Percentiles rank a stretch among this genome's conserved stretches.
Evolutionary conservation across 352 stramenopile species (phyloP).

Genomic region (Globisporangium uncinulatum): DNA sequence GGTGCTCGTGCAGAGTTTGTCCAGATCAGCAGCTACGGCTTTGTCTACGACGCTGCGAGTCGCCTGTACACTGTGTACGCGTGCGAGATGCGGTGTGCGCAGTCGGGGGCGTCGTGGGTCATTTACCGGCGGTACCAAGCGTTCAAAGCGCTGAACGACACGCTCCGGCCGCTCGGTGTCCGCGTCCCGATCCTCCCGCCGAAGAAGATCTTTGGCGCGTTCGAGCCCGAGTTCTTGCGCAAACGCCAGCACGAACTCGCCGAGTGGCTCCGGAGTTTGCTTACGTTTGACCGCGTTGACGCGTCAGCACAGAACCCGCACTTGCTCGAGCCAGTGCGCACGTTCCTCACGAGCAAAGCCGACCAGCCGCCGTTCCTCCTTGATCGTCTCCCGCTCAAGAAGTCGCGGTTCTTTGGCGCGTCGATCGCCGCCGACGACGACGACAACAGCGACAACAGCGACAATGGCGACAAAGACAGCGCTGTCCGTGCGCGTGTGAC

Average conservation of each 20-base stretch:
- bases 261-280: slow-evolving; percentile 55
- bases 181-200: slow-evolving; percentile 72
- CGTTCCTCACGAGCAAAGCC: slow-evolving; percentile 77
- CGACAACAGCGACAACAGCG: slow-evolving; percentile 14
- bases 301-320: slow-evolving; percentile 71
- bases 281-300: slow-evolving; percentile 72
- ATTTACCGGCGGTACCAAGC: slow-evolving; percentile 85
- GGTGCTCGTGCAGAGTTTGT: slow-evolving; percentile 66
- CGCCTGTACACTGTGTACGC: slow-evolving; percentile 80
- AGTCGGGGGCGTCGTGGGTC: slow-evolving; percentile 69
- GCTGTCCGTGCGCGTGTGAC: slow-evolving; percentile 24
- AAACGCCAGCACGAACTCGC: slow-evolving; percentile 70
- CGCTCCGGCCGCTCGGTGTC: slow-evolving; percentile 51
- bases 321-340: slow-evolving; percentile 66
- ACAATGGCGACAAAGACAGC: too few species aligned
- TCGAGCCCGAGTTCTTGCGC: slow-evolving; percentile 74
- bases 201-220: slow-evolving; percentile 81
- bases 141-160: slow-evolving; percentile 75
- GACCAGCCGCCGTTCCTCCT: slow-evolving; percentile 77
- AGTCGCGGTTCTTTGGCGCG: slow-evolving; percentile 64
- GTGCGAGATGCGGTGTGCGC: slow-evolving; percentile 71
- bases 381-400: slow-evolving; percentile 51
- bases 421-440: slow-evolving; percentile 55
- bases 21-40: slow-evolving; percentile 69
- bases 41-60: slow-evolving; percentile 66